phyloP scores from a whole-genome alignment of 495 filamentous ascomycete genomes.

The Neurospora sp. region DNA sequence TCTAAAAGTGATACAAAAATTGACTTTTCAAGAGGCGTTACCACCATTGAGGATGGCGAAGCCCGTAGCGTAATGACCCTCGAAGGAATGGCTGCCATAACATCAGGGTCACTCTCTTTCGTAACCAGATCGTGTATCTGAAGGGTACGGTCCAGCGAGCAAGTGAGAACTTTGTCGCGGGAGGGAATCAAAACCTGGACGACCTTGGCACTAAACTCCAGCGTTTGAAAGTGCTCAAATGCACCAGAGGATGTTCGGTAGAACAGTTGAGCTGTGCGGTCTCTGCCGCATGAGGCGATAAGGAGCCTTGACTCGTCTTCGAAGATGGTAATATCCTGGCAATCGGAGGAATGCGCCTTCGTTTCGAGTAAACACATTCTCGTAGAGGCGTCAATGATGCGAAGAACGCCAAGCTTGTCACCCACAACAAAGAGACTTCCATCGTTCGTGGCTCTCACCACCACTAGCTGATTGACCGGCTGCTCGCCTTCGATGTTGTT shows the following conservation, averaged over 20 bases:
- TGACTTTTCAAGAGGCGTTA: slow-evolving; percentile 52
- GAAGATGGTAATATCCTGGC: slow-evolving; percentile 67
- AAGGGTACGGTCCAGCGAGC: slow-evolving; percentile 79
- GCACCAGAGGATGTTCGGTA: slow-evolving; percentile 38
- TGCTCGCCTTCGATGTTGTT: slow-evolving; percentile 43
- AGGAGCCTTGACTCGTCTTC: slow-evolving; percentile 45
- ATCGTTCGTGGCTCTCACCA: slow-evolving; percentile 49
- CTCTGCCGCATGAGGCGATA: slow-evolving; percentile 72
- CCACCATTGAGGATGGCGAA: slow-evolving; percentile 73
- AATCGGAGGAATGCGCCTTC: slow-evolving; percentile 80
- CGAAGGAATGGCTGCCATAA: slow-evolving; percentile 64
- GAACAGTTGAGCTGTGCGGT: slow-evolving; percentile 87
- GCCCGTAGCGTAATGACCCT: slow-evolving; percentile 73
- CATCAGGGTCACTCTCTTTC: slow-evolving; percentile 56
- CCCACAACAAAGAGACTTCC: slow-evolving; percentile 64
- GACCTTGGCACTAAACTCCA: slow-evolving; percentile 39
- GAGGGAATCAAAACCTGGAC: slow-evolving; percentile 38
- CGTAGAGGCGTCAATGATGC: slow-evolving; percentile 41
- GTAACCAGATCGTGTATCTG: slow-evolving; percentile 68
- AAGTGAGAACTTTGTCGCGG: slow-evolving; percentile 62
- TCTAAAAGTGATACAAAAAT: slow-evolving; percentile 72
- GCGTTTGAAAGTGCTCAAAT: slow-evolving; percentile 41
- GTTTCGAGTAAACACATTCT: slow-evolving; percentile 50
- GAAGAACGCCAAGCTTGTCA: slow-evolving; percentile 74
- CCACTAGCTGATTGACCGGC: slow-evolving; percentile 63